A percentile compares a stretch with the other conserved stretches of the same genome.
phyloP scores from a whole-genome alignment of 2,329 filamentous ascomycete genomes.

The Westerdykella sp. region DNA sequence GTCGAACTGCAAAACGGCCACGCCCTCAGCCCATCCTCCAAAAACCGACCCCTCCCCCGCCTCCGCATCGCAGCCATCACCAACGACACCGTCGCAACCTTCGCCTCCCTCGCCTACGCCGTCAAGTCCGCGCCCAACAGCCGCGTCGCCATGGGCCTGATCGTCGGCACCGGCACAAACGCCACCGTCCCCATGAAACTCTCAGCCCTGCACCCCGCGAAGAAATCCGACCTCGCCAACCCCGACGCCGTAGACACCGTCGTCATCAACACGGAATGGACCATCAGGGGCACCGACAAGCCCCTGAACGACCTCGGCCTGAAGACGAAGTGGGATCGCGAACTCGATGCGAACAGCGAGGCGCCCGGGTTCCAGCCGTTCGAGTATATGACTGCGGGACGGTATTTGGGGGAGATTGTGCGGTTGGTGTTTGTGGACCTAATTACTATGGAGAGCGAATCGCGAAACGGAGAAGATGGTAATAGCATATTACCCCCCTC shows the following conservation, averaged over 20 bases:
- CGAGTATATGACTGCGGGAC: slow-evolving; percentile 76
- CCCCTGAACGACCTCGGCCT: slow-evolving; percentile 59
- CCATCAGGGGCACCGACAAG: slow-evolving; percentile 66
- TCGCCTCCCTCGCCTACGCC: slow-evolving; percentile 70
- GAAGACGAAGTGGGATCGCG: slow-evolving; percentile 64
- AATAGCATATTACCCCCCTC: slow-evolving; percentile 46
- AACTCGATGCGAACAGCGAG: slow-evolving; percentile 61
- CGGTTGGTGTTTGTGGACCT: slow-evolving; percentile 65
- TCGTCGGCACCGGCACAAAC: slow-evolving; percentile 76
- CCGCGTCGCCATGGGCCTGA: slow-evolving; percentile 70
- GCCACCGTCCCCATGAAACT: slow-evolving; percentile 69
- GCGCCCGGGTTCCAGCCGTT: slow-evolving; percentile 72
- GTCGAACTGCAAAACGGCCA: background rate
- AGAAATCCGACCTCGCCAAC: slow-evolving; percentile 42
- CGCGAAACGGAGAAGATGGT: background rate
- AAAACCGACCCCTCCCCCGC: slow-evolving; percentile 47
- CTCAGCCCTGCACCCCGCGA: slow-evolving; percentile 56
- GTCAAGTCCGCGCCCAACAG: slow-evolving; percentile 56
- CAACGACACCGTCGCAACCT: slow-evolving; percentile 74
- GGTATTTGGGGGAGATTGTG: slow-evolving; percentile 71
- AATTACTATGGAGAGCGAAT: slow-evolving; percentile 11
- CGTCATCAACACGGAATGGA: slow-evolving; percentile 79
- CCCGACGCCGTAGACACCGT: slow-evolving; percentile 51
- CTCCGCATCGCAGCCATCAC: slow-evolving; percentile 70
- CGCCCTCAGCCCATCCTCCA: slow-evolving; percentile 10